phyloP scores from a whole-genome alignment of 768 basidiomycete species.

The Mycena leptocephala region DNA sequence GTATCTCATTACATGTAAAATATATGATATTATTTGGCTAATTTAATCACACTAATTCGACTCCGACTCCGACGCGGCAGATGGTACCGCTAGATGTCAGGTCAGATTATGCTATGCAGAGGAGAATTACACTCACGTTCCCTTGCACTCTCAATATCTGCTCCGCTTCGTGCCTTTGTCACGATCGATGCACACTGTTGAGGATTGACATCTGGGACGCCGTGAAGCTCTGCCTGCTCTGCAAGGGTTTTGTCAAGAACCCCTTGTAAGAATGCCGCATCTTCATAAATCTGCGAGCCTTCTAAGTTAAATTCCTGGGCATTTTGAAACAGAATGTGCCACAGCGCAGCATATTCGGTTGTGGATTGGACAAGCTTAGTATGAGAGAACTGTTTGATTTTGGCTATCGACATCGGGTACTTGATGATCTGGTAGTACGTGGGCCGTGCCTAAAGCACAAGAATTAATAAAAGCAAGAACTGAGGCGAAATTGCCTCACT shows the following conservation, averaged over 20 bases:
- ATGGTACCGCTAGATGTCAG: too few species aligned
- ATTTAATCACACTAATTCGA: too few species aligned
- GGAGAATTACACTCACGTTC: background rate
- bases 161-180: background rate
- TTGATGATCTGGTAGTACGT: slow-evolving; percentile 10
- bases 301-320: background rate
- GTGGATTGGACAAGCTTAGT: background rate
- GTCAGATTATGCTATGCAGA: too few species aligned
- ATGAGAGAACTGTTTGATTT: background rate
- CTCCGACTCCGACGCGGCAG: too few species aligned
- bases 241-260: background rate
- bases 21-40: too few species aligned
- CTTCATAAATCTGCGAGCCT: background rate
- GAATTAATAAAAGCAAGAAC: background rate
- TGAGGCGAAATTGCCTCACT: background rate
- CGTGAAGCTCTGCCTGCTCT: background rate
- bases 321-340: slow-evolving; percentile 9
- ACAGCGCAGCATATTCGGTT: background rate
- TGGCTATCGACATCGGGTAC: slow-evolving; percentile 8
- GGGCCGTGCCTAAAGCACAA: background rate
- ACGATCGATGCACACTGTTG: background rate
- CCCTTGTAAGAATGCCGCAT: background rate
- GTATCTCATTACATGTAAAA: too few species aligned
- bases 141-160: background rate
- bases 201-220: background rate